Conservation (phyloP, 306 rosid genomes). For the Vachellia pachyceras region DNA sequence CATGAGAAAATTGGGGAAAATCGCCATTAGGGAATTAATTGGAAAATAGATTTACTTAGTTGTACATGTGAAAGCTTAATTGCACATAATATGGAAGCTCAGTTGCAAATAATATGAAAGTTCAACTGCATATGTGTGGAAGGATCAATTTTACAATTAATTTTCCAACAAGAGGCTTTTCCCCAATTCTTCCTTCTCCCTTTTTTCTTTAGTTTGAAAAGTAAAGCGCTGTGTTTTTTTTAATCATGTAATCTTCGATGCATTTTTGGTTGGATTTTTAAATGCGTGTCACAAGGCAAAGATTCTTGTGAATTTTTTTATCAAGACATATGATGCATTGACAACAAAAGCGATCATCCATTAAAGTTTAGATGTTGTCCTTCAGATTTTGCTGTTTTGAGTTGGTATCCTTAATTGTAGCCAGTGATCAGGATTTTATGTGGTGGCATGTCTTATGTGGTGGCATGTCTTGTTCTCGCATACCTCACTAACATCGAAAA, state of each 20-base stretch:
- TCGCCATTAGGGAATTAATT: too few relatives aligned
- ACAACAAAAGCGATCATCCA: neutral
- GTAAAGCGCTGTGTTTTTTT: neutral
- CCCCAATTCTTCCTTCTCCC: too few relatives aligned
- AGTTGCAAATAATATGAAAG: too few relatives aligned
- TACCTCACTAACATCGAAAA: neutral
- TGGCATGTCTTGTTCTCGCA: neutral
- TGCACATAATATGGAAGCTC: too few relatives aligned
- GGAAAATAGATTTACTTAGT: too few relatives aligned
- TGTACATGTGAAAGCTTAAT: too few relatives aligned
- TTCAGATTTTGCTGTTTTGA: neutral
- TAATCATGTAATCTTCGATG: constrained; percentile 30
- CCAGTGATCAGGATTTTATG: neutral
- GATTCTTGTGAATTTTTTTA: neutral
- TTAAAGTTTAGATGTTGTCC: neutral
- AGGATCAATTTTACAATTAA: too few relatives aligned
- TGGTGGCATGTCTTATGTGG: too few relatives aligned
- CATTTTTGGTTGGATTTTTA: constrained; percentile 28
- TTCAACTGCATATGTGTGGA: too few relatives aligned
- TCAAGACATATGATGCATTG: neutral
- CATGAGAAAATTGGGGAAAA: too few relatives aligned
- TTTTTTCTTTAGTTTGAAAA: constrained; percentile 13
- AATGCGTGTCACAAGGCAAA: neutral
- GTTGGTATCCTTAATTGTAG: neutral
- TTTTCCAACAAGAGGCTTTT: too few relatives aligned